These are phyloP conservation scores for Pterocarpus macrocarpus DNA, from an alignment of 306 rosid genomes.

Conservation along the genomic window DNA sequence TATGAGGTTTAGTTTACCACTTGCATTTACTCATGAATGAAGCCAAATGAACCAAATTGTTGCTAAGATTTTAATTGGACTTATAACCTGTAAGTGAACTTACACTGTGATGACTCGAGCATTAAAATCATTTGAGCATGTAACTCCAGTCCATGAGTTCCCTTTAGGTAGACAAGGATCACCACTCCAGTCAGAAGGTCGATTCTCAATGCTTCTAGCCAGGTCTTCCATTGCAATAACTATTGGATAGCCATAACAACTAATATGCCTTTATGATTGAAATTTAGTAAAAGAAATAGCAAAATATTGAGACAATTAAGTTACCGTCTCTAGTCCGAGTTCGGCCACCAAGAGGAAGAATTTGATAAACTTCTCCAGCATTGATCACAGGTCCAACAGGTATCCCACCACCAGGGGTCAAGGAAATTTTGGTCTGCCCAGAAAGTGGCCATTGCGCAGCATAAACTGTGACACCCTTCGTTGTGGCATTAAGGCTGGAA, in stretches of 20 bases:
- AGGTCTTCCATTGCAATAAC: slow-evolving; percentile 71
- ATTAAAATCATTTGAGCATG: slow-evolving; percentile 53
- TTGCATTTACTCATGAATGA: neutral
- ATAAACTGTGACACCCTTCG: slow-evolving; percentile 76
- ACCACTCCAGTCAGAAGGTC: slow-evolving; percentile 86
- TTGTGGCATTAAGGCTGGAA: slow-evolving; percentile 63
- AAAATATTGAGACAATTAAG: neutral
- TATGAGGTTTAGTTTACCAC: neutral
- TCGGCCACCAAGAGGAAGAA: slow-evolving; percentile 75
- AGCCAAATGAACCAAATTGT: neutral
- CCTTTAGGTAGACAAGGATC: slow-evolving; percentile 88
- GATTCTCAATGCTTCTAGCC: slow-evolving; percentile 62
- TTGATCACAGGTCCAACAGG: slow-evolving; percentile 79
- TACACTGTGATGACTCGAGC: slow-evolving; percentile 66
- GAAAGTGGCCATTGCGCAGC: slow-evolving; percentile 74
- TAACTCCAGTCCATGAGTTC: slow-evolving; percentile 87
- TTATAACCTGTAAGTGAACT: slow-evolving; percentile 44
- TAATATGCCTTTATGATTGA: slow-evolving; percentile 7
- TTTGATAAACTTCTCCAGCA: slow-evolving; percentile 78
- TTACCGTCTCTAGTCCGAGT: slow-evolving; percentile 79
- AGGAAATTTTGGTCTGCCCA: slow-evolving; percentile 64
- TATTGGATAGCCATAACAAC: slow-evolving; percentile 47
- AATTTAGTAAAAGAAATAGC: slow-evolving; percentile 33
- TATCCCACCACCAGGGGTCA: slow-evolving; percentile 55
- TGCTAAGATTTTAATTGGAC: neutral